Evolutionary conservation across 306 rosid species (phyloP), one percentile per base, ranked within the genome.

Genomic region (Inga laurina): DNA sequence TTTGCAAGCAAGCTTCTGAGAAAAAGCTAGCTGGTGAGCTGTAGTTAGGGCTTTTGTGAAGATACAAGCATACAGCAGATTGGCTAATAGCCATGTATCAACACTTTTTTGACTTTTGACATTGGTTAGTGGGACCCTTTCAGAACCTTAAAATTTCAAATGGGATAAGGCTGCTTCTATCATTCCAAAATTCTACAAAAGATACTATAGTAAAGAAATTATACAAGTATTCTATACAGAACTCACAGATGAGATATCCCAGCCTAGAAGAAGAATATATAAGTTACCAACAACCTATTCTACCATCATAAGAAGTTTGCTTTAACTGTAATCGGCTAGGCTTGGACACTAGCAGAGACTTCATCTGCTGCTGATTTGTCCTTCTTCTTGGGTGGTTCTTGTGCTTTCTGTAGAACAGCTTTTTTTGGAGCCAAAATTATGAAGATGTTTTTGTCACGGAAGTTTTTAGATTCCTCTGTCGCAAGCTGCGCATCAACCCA

Each of bases 341-440:
- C 75, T 90, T 80, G 90, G 66, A 92, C 92, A 76, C 92, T 81
- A 67, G 90, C 92, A 12, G 98, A 90, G 74, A 94, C 93, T 94
- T 91, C 95, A 87, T 90, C 89, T 68, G 75, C 83, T 72, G 82
- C 85, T 8, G 91, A 45, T 61, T 84, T 86, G 10, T 93, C 98
- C 44, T 72, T 89, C 81, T 88, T 91, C 91, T 91, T 92, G 14
- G 91, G 89, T 10, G 93, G 90, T 79, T 97, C 97, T 91, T 82
- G 95, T 81, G 91, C 80, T 83, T 97, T 97, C 87, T 83, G 97
- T 35, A 81, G 84, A 84, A 81, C 77, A 77, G 93, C 91, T 91
- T 92, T 94, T 72, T 97, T 97, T 62, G 98, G 99, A 83, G 88
- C 91, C 86, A 97, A 84, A 79, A 89, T 59, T 88, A 97, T 88